phyloP scores from a whole-genome alignment of 441 rosid genomes.

The Corymbia calophylla region DNA sequence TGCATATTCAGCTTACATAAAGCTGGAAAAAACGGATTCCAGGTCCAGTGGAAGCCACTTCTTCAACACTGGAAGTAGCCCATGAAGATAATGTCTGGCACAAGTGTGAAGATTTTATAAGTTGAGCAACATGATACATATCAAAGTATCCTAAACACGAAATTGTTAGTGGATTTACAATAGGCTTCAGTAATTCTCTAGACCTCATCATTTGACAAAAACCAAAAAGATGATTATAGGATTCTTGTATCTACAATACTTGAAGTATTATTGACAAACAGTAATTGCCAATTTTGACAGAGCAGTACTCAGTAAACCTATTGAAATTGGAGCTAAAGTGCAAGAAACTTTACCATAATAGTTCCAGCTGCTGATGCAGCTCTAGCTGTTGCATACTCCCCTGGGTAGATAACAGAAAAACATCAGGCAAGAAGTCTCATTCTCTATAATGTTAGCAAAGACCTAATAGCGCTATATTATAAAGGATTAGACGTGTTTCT shows the following conservation, averaged over 20 bases:
- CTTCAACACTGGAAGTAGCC: constrained; percentile 93
- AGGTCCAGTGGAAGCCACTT: constrained; percentile 91
- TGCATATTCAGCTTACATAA: constrained; percentile 42
- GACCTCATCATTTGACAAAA: background rate
- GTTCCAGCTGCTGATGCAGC: constrained; percentile 87
- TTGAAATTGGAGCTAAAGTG: background rate
- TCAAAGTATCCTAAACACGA: background rate
- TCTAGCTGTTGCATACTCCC: constrained; percentile 93
- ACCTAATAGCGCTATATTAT: background rate
- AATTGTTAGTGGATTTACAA: background rate
- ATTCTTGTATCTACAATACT: background rate
- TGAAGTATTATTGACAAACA: background rate
- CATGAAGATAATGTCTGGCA: constrained; percentile 80
- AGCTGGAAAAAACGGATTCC: constrained; percentile 94
- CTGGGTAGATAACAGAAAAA: constrained; percentile 24
- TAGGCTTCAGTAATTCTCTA: background rate
- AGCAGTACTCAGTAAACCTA: background rate
- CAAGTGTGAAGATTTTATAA: background rate
- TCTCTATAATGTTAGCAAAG: background rate
- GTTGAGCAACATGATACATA: background rate
- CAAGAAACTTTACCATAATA: constrained; percentile 55
- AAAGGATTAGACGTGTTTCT: background rate
- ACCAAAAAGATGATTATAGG: background rate
- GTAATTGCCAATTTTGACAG: background rate
- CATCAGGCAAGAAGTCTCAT: background rate